A percentile compares a stretch with the other conserved stretches of the same genome.
phyloP scores from a whole-genome alignment of 306 rosid species.

The Styphnolobium japonicum region DNA sequence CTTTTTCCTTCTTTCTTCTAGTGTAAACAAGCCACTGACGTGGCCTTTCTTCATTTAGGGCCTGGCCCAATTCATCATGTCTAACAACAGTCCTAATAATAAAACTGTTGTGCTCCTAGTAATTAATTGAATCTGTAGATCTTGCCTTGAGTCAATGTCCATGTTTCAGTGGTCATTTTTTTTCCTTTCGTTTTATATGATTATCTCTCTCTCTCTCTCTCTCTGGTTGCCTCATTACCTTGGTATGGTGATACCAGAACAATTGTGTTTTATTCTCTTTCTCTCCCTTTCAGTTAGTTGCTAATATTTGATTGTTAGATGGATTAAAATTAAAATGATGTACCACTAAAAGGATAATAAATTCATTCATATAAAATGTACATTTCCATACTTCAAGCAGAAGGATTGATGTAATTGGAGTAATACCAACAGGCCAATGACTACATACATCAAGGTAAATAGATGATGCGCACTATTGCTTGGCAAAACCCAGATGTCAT shows the following conservation, averaged over 20 bases:
- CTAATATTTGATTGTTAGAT: neutral
- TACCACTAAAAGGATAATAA: neutral
- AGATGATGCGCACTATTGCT: neutral
- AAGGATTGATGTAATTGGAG: neutral
- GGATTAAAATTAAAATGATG: neutral
- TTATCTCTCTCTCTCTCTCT: neutral
- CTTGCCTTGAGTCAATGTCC: neutral
- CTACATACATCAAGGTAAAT: neutral
- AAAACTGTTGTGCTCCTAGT: neutral
- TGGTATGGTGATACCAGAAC: neutral
- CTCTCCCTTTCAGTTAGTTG: neutral
- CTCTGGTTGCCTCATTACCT: neutral
- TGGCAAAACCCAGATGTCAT: neutral
- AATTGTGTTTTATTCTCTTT: neutral
- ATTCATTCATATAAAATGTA: neutral
- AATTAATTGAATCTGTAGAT: neutral
- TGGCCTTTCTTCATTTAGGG: too few relatives aligned
- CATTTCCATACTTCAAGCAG: neutral
- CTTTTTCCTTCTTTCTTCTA: too few relatives aligned
- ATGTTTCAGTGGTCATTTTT: neutral
- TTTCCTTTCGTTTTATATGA: neutral
- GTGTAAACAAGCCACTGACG: too few relatives aligned
- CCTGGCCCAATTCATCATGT: too few relatives aligned
- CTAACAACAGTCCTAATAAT: neutral
- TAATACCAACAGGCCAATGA: neutral